Percentiles rank a stretch among this genome's conserved stretches.
Evolutionary conservation across 129 eudicot genomes (phyloP).

Genomic region (Glebionis coronaria): DNA sequence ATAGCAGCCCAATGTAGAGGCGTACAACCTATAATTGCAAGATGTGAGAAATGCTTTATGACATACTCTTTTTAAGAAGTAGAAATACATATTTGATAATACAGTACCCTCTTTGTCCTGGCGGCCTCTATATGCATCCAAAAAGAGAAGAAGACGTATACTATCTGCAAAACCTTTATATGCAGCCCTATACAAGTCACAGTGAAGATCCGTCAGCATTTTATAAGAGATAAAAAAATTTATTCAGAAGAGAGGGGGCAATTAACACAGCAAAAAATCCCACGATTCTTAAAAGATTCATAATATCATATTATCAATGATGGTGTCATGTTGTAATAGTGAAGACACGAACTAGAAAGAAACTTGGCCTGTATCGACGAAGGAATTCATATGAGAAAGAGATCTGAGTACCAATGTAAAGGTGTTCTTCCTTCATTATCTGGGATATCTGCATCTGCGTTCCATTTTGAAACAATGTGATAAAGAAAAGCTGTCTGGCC

Average conservation of each 20-base stretch:
- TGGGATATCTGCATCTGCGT: slow-evolving; percentile 95
- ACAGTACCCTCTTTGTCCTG: slow-evolving; percentile 93
- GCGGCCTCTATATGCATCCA: slow-evolving; percentile 94
- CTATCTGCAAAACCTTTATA: slow-evolving; percentile 99
- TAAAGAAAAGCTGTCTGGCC: slow-evolving; percentile 95
- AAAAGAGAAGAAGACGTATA: slow-evolving; percentile 91
- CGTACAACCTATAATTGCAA: slow-evolving; percentile 72
- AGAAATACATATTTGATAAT: slow-evolving; percentile 12
- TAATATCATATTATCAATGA: background rate
- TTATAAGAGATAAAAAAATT: background rate
- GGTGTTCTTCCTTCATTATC: slow-evolving; percentile 98
- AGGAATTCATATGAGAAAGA: background rate
- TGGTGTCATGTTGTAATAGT: slow-evolving; percentile 4
- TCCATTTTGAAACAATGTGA: slow-evolving; percentile 92
- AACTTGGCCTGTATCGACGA: background rate
- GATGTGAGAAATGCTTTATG: slow-evolving; percentile 17
- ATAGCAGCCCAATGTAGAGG: slow-evolving; percentile 99
- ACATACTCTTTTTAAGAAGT: slow-evolving; percentile 9
- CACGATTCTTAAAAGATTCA: background rate
- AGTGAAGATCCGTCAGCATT: slow-evolving; percentile 19
- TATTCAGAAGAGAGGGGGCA: background rate
- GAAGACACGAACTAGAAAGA: slow-evolving; percentile 5
- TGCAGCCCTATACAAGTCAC: slow-evolving; percentile 82
- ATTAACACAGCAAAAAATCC: slow-evolving; percentile 10
- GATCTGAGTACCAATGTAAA: slow-evolving; percentile 81